Percentiles rank a stretch among this genome's conserved stretches.
Evolutionary conservation across 1,284 basidiomycete genomes (phyloP).

Genomic region (Xerocomus amazonicus): DNA sequence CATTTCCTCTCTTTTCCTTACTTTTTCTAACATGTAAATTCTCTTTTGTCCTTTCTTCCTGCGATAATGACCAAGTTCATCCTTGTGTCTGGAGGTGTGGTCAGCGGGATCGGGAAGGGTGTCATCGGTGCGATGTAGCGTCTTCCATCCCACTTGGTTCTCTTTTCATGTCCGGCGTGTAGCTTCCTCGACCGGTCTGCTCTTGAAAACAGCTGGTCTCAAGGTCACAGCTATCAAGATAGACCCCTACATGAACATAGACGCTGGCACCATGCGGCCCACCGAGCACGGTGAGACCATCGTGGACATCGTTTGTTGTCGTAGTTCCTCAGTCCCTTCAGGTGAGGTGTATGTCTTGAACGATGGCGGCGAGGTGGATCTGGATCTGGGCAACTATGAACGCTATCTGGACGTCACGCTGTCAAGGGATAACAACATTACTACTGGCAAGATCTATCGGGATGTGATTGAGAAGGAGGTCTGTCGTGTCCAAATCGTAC

Average conservation of each 20-base stretch:
- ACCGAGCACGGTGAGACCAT: slow-evolving; percentile 86
- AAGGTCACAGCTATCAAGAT: slow-evolving; percentile 99
- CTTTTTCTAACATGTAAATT: not conserved
- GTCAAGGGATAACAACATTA: slow-evolving; percentile 95
- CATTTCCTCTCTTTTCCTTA: not conserved
- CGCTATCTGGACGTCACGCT: slow-evolving; percentile 95
- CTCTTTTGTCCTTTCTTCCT: not conserved
- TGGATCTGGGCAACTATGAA: slow-evolving; percentile 98
- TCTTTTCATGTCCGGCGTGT: slow-evolving; percentile 17
- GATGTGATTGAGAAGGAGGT: slow-evolving; percentile 99
- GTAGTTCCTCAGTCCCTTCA: slow-evolving; percentile 34
- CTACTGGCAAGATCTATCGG: slow-evolving; percentile 96
- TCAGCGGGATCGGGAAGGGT: slow-evolving; percentile 93
- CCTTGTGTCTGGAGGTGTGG: slow-evolving; percentile 86
- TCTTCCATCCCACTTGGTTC: slow-evolving; percentile 24
- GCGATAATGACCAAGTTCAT: slow-evolving; percentile 82
- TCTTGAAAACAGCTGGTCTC: slow-evolving; percentile 92
- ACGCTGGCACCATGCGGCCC: slow-evolving; percentile 98
- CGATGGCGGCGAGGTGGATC: slow-evolving; percentile 97
- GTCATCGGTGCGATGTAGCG: slow-evolving; percentile 73
- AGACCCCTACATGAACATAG: slow-evolving; percentile 99
- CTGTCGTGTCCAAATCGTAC: slow-evolving; percentile 28
- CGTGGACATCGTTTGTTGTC: slow-evolving; percentile 5
- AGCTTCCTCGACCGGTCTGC: slow-evolving; percentile 96
- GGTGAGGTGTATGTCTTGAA: slow-evolving; percentile 98